These are phyloP conservation scores for Clitopilus passeckerianus DNA, from an alignment of 768 basidiomycete species.

Conservation along the genomic window DNA sequence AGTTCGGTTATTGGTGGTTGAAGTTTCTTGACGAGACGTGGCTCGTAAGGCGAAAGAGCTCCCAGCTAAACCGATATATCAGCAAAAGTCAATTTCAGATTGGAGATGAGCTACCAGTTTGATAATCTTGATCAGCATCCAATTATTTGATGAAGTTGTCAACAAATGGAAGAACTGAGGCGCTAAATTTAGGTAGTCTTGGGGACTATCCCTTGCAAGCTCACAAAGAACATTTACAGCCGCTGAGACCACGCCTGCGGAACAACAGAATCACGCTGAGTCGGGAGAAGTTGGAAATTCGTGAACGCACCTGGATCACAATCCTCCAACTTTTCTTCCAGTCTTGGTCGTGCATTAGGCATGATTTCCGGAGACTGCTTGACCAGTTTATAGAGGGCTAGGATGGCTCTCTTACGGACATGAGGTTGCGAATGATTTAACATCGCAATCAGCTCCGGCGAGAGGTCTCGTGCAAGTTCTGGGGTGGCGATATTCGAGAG, in stretches of 20 bases:
- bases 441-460: conserved; percentile 80
- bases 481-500: conserved; percentile 79
- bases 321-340: conserved; percentile 82
- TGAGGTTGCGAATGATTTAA: conserved; percentile 84
- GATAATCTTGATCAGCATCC: conserved; percentile 99
- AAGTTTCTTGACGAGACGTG: conserved; percentile 90
- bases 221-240: conserved; percentile 95
- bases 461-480: conserved; percentile 88
- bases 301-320: conserved; percentile 53
- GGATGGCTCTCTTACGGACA: conserved; percentile 86
- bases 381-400: conserved; percentile 77
- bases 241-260: conserved; percentile 83
- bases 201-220: conserved; percentile 74
- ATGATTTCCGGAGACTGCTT: conserved; percentile 79
- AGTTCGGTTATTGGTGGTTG: conserved; percentile 92
- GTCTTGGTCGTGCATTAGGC: conserved; percentile 55
- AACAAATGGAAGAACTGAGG: conserved; percentile 91
- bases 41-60: conserved; percentile 85
- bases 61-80: conserved; percentile 64
- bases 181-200: conserved; percentile 80
- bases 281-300: neutral
- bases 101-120: conserved; percentile 65
- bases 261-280: neutral
- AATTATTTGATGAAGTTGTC: conserved; percentile 94
- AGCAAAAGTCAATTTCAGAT: neutral